phyloP scores from a whole-genome alignment of 768 basidiomycete genomes.

The Amanita inopinata region DNA sequence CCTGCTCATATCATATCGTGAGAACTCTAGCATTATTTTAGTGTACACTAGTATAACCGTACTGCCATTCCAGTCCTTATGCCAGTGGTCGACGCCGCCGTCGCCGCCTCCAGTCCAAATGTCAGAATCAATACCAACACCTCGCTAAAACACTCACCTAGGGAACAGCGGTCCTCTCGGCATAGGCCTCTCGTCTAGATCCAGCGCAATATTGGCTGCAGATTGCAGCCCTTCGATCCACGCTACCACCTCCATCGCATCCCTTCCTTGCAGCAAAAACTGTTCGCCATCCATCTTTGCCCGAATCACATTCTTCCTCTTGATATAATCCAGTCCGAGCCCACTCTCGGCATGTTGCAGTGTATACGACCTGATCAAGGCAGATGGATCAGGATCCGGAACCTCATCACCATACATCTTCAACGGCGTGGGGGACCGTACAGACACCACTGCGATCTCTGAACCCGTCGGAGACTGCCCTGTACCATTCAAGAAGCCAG shows the following conservation, averaged over 20 bases:
- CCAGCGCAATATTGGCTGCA: constrained; percentile 83
- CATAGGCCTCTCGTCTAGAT: constrained; percentile 88
- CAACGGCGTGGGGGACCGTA: neutral
- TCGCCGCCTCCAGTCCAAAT: constrained; percentile 19
- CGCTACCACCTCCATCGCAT: constrained; percentile 77
- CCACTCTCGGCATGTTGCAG: constrained; percentile 91
- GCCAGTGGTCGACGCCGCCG: constrained; percentile 19
- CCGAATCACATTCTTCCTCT: constrained; percentile 89
- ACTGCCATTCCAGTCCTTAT: too few species aligned
- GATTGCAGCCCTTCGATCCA: constrained; percentile 99
- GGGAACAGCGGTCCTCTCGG: constrained; percentile 84
- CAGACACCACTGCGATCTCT: neutral
- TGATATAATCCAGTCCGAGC: constrained; percentile 88
- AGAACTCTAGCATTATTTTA: too few species aligned
- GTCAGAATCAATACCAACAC: constrained; percentile 15
- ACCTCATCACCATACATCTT: constrained; percentile 3
- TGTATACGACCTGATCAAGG: constrained; percentile 65
- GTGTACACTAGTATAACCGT: too few species aligned
- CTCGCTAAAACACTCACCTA: constrained; percentile 37
- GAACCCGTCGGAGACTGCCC: neutral
- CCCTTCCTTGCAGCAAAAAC: constrained; percentile 84
- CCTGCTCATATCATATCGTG: too few species aligned
- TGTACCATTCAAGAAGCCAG: neutral
- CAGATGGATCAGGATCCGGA: constrained; percentile 22
- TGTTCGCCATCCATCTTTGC: constrained; percentile 92